phyloP scores from a whole-genome alignment of 306 rosid species.

The Echinosophora koreensis region DNA sequence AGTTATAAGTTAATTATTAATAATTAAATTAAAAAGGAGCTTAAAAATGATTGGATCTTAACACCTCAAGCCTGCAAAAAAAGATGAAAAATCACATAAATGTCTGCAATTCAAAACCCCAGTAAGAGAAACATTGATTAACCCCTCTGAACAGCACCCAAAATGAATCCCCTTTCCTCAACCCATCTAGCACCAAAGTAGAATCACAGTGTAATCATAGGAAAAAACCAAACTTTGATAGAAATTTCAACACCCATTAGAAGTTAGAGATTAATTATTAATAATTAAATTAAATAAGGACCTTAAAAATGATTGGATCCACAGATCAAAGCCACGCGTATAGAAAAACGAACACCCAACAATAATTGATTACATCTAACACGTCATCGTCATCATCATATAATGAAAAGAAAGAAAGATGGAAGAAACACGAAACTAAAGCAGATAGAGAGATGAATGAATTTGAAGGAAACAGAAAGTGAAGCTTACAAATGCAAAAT shows the following conservation, averaged over 20 bases:
- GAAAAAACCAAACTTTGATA: neutral
- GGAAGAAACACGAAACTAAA: neutral
- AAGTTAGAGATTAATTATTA: neutral
- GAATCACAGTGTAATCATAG: neutral
- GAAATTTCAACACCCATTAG: neutral
- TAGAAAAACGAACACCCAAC: too few species aligned
- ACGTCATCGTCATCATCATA: neutral
- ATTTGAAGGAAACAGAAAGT: neutral
- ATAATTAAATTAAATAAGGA: neutral
- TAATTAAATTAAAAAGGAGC: neutral
- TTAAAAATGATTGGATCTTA: neutral
- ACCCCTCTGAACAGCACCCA: neutral
- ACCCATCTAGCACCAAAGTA: too few species aligned
- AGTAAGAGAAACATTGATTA: neutral
- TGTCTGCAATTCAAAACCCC: neutral
- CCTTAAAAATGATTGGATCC: neutral
- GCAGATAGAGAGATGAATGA: neutral
- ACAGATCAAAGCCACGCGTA: neutral
- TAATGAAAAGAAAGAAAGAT: neutral
- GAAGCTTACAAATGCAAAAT: conserved; percentile 37
- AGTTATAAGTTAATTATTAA: neutral
- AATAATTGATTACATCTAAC: neutral
- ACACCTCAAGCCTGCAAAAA: too few species aligned
- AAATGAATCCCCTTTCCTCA: neutral
- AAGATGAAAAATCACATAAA: too few species aligned